These are phyloP conservation scores for Pezicula radicicola DNA, from an alignment of 2,329 filamentous ascomycete genomes.

Conservation along the genomic window DNA sequence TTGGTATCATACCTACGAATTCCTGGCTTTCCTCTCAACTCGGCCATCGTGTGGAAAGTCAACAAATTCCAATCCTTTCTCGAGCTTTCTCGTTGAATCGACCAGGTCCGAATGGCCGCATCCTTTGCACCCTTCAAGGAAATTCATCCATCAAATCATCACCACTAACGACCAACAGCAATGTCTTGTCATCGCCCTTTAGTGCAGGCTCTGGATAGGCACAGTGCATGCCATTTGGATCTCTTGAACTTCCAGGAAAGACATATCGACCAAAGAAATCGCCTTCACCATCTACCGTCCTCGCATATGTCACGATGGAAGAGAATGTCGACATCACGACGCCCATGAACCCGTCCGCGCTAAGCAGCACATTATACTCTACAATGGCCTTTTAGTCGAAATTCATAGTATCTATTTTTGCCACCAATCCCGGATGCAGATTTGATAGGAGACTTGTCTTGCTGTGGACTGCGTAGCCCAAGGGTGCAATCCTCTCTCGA, in stretches of 20 bases:
- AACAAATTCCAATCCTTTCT: no score
- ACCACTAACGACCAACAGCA: constrained; percentile 18
- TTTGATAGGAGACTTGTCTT: constrained; percentile 13
- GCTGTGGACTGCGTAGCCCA: constrained; percentile 15
- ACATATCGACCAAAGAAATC: constrained; percentile 17
- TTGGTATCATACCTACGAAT: no score
- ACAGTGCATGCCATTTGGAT: constrained; percentile 1
- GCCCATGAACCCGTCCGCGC: constrained; percentile 16
- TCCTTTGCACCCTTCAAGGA: constrained; percentile 8
- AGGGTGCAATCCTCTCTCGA: constrained; percentile 6
- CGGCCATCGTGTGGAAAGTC: no score
- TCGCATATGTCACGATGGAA: constrained; percentile 16
- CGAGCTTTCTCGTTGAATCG: no score
- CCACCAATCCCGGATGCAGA: constrained; percentile 2
- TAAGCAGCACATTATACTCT: constrained; percentile 17
- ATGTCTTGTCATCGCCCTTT: constrained; percentile 16
- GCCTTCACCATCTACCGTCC: constrained; percentile 10
- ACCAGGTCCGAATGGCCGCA: no score
- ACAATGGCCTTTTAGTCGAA: constrained; percentile 20
- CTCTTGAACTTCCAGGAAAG: constrained; percentile 11
- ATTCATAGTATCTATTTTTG: constrained; percentile 7
- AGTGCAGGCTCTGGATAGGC: constrained; percentile 9
- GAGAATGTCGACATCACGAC: constrained; percentile 19
- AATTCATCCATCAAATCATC: constrained; percentile 19
- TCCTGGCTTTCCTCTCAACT: no score